Conservation (phyloP, 2,329 filamentous ascomycete species). For the Pseudogymnoascus sp. region DNA sequence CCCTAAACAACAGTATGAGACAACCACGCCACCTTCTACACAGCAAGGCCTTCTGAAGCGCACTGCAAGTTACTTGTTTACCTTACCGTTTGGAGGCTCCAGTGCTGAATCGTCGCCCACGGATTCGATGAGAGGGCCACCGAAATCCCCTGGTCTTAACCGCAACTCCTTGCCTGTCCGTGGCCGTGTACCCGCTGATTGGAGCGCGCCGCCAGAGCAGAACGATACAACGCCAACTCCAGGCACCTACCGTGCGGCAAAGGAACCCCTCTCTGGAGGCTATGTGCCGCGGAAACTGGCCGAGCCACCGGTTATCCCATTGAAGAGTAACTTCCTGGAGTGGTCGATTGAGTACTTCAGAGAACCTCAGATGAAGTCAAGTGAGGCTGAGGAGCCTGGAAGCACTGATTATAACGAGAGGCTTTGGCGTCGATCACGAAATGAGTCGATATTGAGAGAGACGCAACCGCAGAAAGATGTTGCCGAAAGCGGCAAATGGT, state of each 20-base stretch:
- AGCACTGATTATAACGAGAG: constrained; percentile 94
- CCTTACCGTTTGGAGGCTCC: constrained; percentile 39
- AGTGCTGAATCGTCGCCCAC: constrained; percentile 22
- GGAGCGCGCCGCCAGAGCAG: constrained; percentile 62
- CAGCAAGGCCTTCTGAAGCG: constrained; percentile 53
- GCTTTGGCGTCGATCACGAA: constrained; percentile 84
- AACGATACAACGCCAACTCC: constrained; percentile 58
- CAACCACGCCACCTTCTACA: constrained; percentile 35
- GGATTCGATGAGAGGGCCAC: constrained; percentile 17
- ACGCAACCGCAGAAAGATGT: constrained; percentile 90
- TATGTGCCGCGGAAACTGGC: constrained; percentile 57
- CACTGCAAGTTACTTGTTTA: constrained; percentile 56
- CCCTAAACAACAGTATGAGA: constrained; percentile 22
- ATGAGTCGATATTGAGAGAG: constrained; percentile 83
- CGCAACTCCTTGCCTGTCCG: constrained; percentile 22
- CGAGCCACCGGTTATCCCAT: constrained; percentile 57
- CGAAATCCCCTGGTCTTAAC: constrained; percentile 22
- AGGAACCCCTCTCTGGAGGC: constrained; percentile 69
- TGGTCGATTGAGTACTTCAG: constrained; percentile 98
- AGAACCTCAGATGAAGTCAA: constrained; percentile 95
- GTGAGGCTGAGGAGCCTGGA: constrained; percentile 90
- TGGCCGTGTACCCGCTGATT: constrained; percentile 46
- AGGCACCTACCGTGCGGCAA: constrained; percentile 67
- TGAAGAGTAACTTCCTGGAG: constrained; percentile 78
- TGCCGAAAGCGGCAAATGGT: constrained; percentile 81